phyloP scores from a whole-genome alignment of 2,329 filamentous ascomycete genomes.

The Diplodia scrobiculata region DNA sequence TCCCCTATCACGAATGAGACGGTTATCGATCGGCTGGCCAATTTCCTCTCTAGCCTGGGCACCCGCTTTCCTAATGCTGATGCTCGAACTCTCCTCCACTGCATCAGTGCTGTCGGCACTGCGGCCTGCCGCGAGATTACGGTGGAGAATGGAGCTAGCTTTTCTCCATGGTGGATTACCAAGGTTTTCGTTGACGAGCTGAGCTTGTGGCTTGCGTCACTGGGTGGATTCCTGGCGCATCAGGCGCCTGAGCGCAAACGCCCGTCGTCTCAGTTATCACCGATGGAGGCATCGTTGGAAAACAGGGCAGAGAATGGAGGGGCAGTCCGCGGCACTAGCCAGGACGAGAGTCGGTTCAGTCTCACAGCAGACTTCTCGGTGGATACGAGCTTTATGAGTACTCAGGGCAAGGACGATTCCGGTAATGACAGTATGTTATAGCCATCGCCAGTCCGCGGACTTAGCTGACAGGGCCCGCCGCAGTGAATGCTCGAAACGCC shows the following conservation, averaged over 20 bases:
- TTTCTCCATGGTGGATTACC: conserved; percentile 91
- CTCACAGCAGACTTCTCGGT: conserved; percentile 43
- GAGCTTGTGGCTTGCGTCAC: conserved; percentile 84
- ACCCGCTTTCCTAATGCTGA: conserved; percentile 72
- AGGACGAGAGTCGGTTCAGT: conserved; percentile 45
- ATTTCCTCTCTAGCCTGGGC: conserved; percentile 69
- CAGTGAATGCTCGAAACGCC: conserved; percentile 22
- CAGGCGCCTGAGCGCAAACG: conserved; percentile 37
- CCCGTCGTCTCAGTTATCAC: conserved; percentile 36
- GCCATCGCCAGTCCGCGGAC: conserved; percentile 10
- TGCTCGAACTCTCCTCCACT: conserved; percentile 72
- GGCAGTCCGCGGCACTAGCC: conserved; percentile 38
- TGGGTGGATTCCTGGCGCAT: conserved; percentile 79
- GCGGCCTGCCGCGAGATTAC: conserved; percentile 80
- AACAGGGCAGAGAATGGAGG: conserved; percentile 40
- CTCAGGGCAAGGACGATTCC: conserved; percentile 26
- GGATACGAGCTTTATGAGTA: conserved; percentile 30
- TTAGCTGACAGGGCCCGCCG: conserved; percentile 23
- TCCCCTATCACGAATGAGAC: conserved; percentile 44
- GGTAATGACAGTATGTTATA: conserved; percentile 29
- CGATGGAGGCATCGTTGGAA: conserved; percentile 39
- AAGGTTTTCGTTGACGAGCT: conserved; percentile 97
- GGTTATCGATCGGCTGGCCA: conserved; percentile 76
- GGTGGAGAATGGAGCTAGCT: conserved; percentile 74
- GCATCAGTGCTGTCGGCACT: conserved; percentile 73